Evolutionary conservation across 768 basidiomycete genomes (phyloP), one percentile per base, ranked within the genome.

Genomic region (Podaxis sp.): DNA sequence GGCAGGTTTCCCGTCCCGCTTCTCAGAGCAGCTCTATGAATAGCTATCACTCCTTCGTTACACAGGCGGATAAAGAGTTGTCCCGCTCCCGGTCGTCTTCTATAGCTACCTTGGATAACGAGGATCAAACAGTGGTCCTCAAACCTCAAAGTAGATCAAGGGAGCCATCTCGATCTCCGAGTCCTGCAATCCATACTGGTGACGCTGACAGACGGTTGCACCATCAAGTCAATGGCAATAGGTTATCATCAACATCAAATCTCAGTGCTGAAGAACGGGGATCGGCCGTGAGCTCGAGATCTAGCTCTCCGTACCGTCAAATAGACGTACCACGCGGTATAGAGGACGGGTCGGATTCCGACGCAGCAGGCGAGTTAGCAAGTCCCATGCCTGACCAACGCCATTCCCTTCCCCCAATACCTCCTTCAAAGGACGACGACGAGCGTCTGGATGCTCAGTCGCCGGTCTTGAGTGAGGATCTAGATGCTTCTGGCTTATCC

Each of bases 341-440:
- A 17, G 90, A 91, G 74, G 90, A 88, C 67, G 89, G 85, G 13
- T 88, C 87, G 2, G 90, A 91, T 65, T 87, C 86, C 0, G 90
- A 91, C 50, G 77, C 79, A 0, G 89, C 90, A 64, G 76, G 76
- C 7, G 83, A 82, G 20, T 76, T 71, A 33, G 71, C 70, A 57
- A 73, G 67, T 40, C 70, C 4, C 3, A 63, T 56, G 1, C 59
- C 63, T 8, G 66, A 69, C 33, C 61, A 56, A 11, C 63, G 68
- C 10, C 66, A 70, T 38, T 59, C 66, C 13, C 22, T 65, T 36
- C 76, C 81, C 15, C 84, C 85, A 44, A 70, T 69, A 1, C 80
- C 72, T 28, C 82, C 82, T 12, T 79, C 82, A 0, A 86, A 86
- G 67, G 78, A 78, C 26, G 63, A 60, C 37, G 66, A 70, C 17